Conservation (phyloP, 2,329 filamentous ascomycete species). For the Lachnellula hyalina region DNA sequence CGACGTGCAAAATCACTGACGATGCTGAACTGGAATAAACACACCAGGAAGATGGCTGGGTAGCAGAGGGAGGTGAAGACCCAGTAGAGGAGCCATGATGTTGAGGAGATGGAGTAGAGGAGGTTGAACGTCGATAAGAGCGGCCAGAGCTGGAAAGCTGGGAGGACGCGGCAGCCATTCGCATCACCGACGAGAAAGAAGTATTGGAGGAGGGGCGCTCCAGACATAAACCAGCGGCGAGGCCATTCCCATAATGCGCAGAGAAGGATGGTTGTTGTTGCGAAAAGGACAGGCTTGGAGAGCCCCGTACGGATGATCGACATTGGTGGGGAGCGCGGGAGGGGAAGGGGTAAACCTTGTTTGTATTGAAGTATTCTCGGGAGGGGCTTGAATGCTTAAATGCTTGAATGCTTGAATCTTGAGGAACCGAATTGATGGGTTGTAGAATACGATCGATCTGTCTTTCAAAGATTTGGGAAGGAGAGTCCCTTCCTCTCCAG, state of each 20-base stretch:
- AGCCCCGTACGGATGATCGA: neutral
- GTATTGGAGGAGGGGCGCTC: conserved; percentile 34
- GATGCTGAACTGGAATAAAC: conserved; percentile 40
- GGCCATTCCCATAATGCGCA: conserved; percentile 27
- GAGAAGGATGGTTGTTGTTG: conserved; percentile 7
- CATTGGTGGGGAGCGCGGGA: neutral
- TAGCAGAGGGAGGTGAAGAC: conserved; percentile 39
- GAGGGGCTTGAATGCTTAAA: too few relatives aligned
- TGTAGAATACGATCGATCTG: too few relatives aligned
- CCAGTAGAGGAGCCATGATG: conserved; percentile 47
- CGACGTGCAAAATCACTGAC: conserved; percentile 25
- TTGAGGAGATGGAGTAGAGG: conserved; percentile 41
- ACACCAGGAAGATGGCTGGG: conserved; percentile 37
- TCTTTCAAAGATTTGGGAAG: too few relatives aligned
- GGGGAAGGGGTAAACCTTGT: neutral
- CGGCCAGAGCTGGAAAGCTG: conserved; percentile 41
- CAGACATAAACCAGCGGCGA: conserved; percentile 37
- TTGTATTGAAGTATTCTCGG: too few relatives aligned
- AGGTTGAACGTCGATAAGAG: conserved; percentile 42
- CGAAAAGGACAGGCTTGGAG: conserved; percentile 11
- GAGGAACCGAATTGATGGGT: too few relatives aligned
- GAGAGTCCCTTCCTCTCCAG: too few relatives aligned
- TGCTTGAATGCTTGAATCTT: too few relatives aligned
- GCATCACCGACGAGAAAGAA: conserved; percentile 33
- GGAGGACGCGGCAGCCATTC: conserved; percentile 36